Evolutionary conservation across 305 asterid genomes (phyloP), one percentile per base, ranked within the genome.

Genomic region (Vinca major): DNA sequence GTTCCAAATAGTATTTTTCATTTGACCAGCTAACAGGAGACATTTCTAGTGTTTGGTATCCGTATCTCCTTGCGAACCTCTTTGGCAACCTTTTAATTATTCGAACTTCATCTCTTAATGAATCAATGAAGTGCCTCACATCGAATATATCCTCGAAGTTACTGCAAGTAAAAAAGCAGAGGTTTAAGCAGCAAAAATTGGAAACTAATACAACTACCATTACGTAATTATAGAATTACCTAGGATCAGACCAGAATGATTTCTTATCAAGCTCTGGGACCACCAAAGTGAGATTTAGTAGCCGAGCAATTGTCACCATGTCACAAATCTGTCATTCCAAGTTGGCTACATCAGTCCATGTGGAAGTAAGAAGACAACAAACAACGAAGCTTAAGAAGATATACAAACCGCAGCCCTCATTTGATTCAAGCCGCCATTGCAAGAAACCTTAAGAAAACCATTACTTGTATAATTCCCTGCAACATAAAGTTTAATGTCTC

Each of bases 351-450:
- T 89, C 72, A 80, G 83, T 66, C 77, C 76, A 17, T 62, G 49
- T 12, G 64, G 75, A 17, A 40, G 55, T 61, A 69, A 40, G 60
- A 69, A 52, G 73, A 68, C 43, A 36, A 57, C 60, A 21, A 65
- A 64, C 65, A 74, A 56, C 72, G 57, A 70, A 61, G 57, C 53
- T 5, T 47, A 62, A 48, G 52, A 74, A 20, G 39, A 74, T 63
- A 66, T 77, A 76, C 89, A 8, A 71, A 94, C 99, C 84, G 92
- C 98, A 55, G 99, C 80, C 61, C 99, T 96, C 99, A 94, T 94
- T 80, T 94, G 99, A 80, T 94, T 94, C 90, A 94, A 84, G 69
- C 99, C 99, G 7, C 99, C 99, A 54, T 91, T 94, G 89, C 99
- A 94, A 76, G 96, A 86, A 66, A 94, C 85, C 84, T 77, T 86